A percentile compares a stretch with the other conserved stretches of the same genome.
Evolutionary conservation across 768 basidiomycete genomes (phyloP).

Genomic region (Trametes cubensis): DNA sequence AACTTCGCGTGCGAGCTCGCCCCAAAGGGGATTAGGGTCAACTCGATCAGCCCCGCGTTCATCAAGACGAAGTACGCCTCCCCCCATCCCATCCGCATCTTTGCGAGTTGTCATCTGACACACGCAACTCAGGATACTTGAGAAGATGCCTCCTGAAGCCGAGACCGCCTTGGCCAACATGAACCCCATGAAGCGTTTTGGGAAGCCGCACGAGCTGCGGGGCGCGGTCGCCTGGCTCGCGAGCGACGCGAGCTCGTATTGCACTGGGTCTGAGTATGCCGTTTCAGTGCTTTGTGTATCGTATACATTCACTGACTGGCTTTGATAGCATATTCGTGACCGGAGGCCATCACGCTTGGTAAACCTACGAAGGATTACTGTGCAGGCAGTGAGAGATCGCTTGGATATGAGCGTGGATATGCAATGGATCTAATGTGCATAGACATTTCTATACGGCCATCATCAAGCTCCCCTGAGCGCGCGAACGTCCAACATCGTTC

Average conservation of each 20-base stretch:
- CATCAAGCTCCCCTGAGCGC: no score
- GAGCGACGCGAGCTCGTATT: slow-evolving; percentile 56
- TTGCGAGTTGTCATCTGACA: background rate
- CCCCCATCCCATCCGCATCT: background rate
- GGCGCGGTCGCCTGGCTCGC: slow-evolving; percentile 64
- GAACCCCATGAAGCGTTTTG: slow-evolving; percentile 69
- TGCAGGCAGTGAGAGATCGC: no score
- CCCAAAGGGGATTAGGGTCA: slow-evolving; percentile 63
- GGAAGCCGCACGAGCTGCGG: slow-evolving; percentile 68
- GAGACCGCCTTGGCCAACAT: slow-evolving; percentile 43
- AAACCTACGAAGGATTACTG: no score
- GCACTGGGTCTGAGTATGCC: slow-evolving; percentile 71
- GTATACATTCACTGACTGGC: no score
- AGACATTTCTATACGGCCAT: no score
- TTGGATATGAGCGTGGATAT: no score
- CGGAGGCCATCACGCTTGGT: no score
- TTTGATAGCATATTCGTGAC: no score
- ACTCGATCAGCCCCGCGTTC: slow-evolving; percentile 73
- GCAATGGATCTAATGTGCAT: no score
- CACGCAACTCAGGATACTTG: background rate
- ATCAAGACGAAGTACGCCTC: slow-evolving; percentile 62
- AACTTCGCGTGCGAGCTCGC: slow-evolving; percentile 83
- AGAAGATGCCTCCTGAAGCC: background rate
- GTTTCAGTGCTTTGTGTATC: no score
- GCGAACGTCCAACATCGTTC: no score